Evolutionary conservation across 2,329 filamentous ascomycete genomes (phyloP), one percentile per base, ranked within the genome.

Genomic region (Apiospora phragmitis): DNA sequence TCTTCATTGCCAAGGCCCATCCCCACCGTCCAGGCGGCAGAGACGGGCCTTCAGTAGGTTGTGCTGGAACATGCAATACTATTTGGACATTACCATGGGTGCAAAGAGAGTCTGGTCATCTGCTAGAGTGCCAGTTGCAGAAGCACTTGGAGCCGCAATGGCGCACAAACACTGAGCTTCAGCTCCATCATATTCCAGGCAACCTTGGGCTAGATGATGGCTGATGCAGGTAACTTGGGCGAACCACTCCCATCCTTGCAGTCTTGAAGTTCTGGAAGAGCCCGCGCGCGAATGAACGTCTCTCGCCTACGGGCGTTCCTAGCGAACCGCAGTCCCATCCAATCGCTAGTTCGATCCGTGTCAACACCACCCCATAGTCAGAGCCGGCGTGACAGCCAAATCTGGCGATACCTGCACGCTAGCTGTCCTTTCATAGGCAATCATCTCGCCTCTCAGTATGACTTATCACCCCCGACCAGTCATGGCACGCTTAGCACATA

Each of bases 321-420:
- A 29, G 18, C 51, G 38, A 32, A 38, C 16, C 51, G 29, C n/a
- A n/a, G 55, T n/a, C 55, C 29, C 11, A 62, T 38, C 55, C 32
- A 62, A 38, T 38, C 32, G 55, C 32, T 62, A 62, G 55, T n/a
- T 38, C 18, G 9, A 12, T 38, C 21, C 55, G 24, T 38, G 29
- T 9, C 55, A 62, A n/a, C 29, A 59, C 51, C 29, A 35, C 29
- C 29, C 29, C 51, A 35, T 59, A 59, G 51, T 18, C 51, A 11
- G 51, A 21, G 51, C 55, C 55, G 55, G 55, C 55, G 18, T 62
- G 29, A 62, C 32, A n/a, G 18, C 55, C 55, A 38, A 38, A 62
- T 62, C 55, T 62, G 55, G 55, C 55, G 55, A 62, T 62, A 62
- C 29, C 32, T 62, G 55, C 55, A 38, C 55, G 18, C 32, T 62